phyloP scores from a whole-genome alignment of 257 asterid genomes.

The Nicotiana noctiflora region DNA sequence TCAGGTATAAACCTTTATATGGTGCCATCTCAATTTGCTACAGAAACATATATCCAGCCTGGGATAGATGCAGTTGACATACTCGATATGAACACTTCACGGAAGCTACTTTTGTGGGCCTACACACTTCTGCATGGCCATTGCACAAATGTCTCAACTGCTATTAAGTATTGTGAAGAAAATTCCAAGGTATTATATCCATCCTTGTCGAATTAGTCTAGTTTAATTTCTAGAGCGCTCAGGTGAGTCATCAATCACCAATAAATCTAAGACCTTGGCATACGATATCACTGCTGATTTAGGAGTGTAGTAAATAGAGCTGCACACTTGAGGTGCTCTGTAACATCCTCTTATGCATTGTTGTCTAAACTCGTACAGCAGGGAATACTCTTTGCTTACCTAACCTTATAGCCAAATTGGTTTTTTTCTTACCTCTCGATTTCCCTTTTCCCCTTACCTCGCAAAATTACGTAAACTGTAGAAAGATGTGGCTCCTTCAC shows the following conservation, averaged over 20 bases:
- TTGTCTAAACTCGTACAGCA: background rate
- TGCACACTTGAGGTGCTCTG: background rate
- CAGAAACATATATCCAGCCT: slow-evolving; percentile 88
- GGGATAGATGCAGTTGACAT: slow-evolving; percentile 89
- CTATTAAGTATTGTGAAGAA: slow-evolving; percentile 84
- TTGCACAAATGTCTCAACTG: slow-evolving; percentile 59
- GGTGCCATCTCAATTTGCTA: slow-evolving; percentile 86
- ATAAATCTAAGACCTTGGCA: background rate
- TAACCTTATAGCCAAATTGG: background rate
- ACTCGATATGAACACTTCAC: slow-evolving; percentile 89
- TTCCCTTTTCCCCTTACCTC: background rate
- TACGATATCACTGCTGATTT: background rate
- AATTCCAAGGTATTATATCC: slow-evolving; percentile 50
- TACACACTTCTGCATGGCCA: slow-evolving; percentile 81
- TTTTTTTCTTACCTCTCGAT: background rate
- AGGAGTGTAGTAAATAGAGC: background rate
- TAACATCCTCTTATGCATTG: background rate
- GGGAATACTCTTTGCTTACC: background rate
- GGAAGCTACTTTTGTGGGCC: slow-evolving; percentile 94
- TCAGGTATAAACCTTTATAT: slow-evolving; percentile 86
- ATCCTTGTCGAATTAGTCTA: background rate
- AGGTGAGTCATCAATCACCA: background rate
- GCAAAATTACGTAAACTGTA: background rate
- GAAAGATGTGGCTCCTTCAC: background rate
- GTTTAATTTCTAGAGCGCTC: background rate